Evolutionary conservation across 805 yeast species (phyloP), one percentile per base, ranked within the genome.

Genomic region (Clavispora asparagi): DNA sequence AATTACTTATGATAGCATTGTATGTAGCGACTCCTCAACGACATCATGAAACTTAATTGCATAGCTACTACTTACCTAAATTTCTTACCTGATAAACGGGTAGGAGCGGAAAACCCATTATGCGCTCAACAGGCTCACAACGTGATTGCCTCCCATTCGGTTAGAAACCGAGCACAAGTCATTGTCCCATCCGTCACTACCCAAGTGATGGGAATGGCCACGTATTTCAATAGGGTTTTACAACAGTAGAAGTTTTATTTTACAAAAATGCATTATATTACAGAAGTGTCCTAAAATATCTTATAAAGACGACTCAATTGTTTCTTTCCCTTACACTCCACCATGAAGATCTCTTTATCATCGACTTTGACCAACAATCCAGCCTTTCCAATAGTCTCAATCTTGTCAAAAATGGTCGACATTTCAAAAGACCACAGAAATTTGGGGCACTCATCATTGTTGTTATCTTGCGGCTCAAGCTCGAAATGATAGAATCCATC

Each of bases 311-410:
- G 55, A 45, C 59, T 63, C 43, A 70, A 63, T 51, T 71, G 74
- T 47, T 61, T 68, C 49, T 64, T 70, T 3, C 77, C 77, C 54
- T 65, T 68, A 51, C 75, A 71, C 49, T 71, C 77, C 43, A 71
- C 61, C 76, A 71, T 70, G 56, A 49, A 71, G 36, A 65, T 58
- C 9, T 64, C 66, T 38, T 55, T 52, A 8, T 60, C 60, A n/a
- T 54, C 49, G 1, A 54, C 65, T 45, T 61, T 64, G 39, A 71
- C 60, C 50, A 71, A 61, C 47, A 71, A 55, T 9, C 73, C 77
- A 7, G 77, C 77, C 45, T 67, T 71, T 10, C 77, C 77, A 28
- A 71, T 70, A 42, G 61, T 56, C 48, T 70, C 68, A 17, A 70
- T 55, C 26, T 64, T 52, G 35, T 58, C 56, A 28, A 44, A 49